A percentile compares a stretch with the other conserved stretches of the same genome.
Conservation (phyloP, 2,329 filamentous ascomycete species). For the Apiospora marii region DNA sequence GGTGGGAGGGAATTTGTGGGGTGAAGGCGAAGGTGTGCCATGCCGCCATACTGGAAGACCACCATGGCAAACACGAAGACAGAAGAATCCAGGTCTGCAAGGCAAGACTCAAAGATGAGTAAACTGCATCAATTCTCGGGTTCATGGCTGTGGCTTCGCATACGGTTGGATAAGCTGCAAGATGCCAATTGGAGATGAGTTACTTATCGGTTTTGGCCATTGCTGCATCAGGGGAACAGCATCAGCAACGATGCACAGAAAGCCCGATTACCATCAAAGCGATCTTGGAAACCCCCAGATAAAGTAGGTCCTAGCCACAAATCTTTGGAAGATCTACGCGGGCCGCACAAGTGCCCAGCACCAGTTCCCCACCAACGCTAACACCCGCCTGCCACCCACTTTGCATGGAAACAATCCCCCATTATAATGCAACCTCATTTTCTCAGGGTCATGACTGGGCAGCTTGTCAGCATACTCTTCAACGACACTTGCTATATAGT, state of each 20-base stretch:
- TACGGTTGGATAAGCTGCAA: not conserved
- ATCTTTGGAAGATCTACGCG: not conserved
- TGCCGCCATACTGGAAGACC: not conserved
- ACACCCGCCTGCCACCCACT: not conserved
- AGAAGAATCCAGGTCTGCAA: not conserved
- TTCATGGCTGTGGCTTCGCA: not conserved
- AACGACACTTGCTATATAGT: too few relatives aligned
- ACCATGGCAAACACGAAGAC: not conserved
- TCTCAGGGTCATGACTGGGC: too few relatives aligned
- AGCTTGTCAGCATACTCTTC: not conserved
- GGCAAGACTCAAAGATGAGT: not conserved
- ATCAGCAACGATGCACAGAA: not conserved
- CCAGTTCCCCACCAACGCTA: constrained; percentile 5
- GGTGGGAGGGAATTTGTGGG: not conserved
- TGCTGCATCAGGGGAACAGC: not conserved
- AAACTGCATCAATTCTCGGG: not conserved
- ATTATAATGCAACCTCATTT: not conserved
- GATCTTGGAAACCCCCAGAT: too few relatives aligned
- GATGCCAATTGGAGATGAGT: not conserved
- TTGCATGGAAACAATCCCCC: not conserved
- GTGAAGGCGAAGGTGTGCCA: not conserved
- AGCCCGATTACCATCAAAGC: not conserved
- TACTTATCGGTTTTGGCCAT: not conserved
- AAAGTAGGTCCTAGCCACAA: not conserved
- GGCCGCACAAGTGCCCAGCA: not conserved